Conservation (phyloP, 192 early-diverging fungal species). For the Coemansia sp. region DNA sequence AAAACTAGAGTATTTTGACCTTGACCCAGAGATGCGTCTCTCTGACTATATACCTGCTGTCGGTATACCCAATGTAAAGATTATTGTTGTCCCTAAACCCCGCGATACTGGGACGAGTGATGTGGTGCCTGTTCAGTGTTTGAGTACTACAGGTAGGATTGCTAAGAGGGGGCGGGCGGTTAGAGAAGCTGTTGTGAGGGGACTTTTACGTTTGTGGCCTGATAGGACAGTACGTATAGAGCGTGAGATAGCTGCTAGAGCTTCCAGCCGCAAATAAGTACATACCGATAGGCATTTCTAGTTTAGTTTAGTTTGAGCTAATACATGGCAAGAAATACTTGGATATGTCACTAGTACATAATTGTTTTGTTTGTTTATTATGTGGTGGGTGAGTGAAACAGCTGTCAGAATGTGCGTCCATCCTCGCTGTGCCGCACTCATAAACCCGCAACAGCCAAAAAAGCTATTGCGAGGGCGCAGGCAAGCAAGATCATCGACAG, state of each 20-base stretch:
- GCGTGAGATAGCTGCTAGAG: neutral
- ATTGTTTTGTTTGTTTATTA: neutral
- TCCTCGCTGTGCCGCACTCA: constrained; percentile 47
- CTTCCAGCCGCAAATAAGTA: neutral
- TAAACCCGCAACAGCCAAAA: constrained; percentile 22
- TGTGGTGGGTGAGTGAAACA: neutral
- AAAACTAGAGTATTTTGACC: neutral
- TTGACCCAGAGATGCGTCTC: neutral
- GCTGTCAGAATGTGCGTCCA: constrained; percentile 56
- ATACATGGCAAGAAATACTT: too few relatives aligned
- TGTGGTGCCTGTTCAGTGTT: constrained; percentile 1
- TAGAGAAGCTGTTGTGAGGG: neutral
- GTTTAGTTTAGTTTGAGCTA: neutral
- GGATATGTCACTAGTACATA: too few relatives aligned
- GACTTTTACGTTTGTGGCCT: neutral
- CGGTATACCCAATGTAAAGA: neutral
- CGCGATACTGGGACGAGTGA: constrained; percentile 63
- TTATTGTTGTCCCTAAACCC: constrained; percentile 24
- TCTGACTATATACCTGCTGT: neutral
- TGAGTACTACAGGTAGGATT: neutral
- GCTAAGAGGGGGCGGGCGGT: neutral
- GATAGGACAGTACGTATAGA: neutral
- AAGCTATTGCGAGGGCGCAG: constrained; percentile 33
- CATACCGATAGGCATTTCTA: neutral
- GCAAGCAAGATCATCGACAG: constrained; percentile 52